Percentiles rank a stretch among this genome's conserved stretches.
These are phyloP conservation scores for Apophysomyces variabilis DNA, from an alignment of 371 early-diverging fungal genomes.

Conservation along the genomic window DNA sequence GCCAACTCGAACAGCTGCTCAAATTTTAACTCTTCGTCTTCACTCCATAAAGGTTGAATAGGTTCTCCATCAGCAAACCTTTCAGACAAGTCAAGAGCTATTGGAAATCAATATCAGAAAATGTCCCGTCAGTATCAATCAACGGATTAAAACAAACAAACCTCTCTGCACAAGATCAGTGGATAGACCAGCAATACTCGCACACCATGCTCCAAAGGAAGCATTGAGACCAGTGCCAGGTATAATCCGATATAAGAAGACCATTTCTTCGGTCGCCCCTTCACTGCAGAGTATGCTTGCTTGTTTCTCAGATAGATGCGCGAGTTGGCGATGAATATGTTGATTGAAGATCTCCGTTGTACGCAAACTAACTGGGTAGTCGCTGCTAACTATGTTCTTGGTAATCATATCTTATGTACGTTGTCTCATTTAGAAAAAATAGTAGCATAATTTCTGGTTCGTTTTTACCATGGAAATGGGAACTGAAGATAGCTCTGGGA, in stretches of 20 bases:
- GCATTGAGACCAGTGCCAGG: slow-evolving; percentile 23
- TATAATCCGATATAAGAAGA: slow-evolving; percentile 58
- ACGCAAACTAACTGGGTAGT: slow-evolving; percentile 21
- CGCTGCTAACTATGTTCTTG: not conserved
- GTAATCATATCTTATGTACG: slow-evolving; percentile 12
- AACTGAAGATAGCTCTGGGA: slow-evolving; percentile 59
- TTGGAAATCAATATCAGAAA: not conserved
- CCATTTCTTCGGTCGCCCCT: slow-evolving; percentile 33
- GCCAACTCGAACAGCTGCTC: not conserved
- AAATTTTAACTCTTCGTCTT: not conserved
- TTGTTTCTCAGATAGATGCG: slow-evolving; percentile 28
- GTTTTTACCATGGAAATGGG: slow-evolving; percentile 68
- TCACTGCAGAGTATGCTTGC: slow-evolving; percentile 10
- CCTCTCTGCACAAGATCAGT: slow-evolving; percentile 51
- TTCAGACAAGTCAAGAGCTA: not conserved
- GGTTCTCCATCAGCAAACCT: not conserved
- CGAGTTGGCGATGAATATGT: not conserved
- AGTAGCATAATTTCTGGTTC: not conserved
- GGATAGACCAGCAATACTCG: slow-evolving; percentile 59
- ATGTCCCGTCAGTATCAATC: too few species aligned
- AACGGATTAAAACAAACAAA: slow-evolving; percentile 14
- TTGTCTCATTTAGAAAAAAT: slow-evolving; percentile 2
- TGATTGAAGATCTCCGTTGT: slow-evolving; percentile 37
- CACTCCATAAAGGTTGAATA: not conserved
- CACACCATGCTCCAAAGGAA: slow-evolving; percentile 67